Base-by-base conservation (phyloP, 768 basidiomycete species). In the Tylopilus rubrobrunneus region DNA sequence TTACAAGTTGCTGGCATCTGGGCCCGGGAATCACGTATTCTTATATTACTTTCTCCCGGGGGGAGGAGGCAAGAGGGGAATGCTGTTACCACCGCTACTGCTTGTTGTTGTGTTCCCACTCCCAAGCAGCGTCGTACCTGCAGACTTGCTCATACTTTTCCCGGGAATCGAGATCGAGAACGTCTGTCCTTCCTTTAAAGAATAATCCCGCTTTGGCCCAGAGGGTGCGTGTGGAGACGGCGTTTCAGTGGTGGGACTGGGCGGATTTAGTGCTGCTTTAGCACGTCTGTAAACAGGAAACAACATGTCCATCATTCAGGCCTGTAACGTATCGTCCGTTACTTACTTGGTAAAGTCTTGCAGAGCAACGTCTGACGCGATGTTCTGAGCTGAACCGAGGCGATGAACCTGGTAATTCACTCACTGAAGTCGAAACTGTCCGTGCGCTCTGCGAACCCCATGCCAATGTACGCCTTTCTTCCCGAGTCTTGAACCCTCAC, bases 341-440 rank as follows among this genome's bases (percentile, higher is more conserved):
- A 57, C 70, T 58, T 37, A 89, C 87, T 92, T 92, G 25, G 85
- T 84, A 69, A 90, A 91, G 67, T 92, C 90, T 65, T 92, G 90
- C 40, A 92, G 73, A 8, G 90, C 86, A 40, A 93, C 88, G 67
- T 92, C 90, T 93, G 52, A 44, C 23, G 47, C 52, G 21, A 50
- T 43, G 17, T 21, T 21, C 52, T 64, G 34, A 61, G 56, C 48
- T 39, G 1, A 31, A 29, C 50, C 23, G 43, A 25, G 27, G 36
- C 37, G 42, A 48, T 37, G 50, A 41, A 25, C 25, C 25, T 3
- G 9, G 10, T 29, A 27, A 52, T 37, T 36, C 11, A 71, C 91
- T 71, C 60, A 94, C 93, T 92, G 73, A 93, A 93, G 69, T 93
- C 92, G 68, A 94, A 94, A 58, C 90, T 89, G 61, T 93, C 92